Evolutionary conservation across 208 protist genomes (phyloP), one percentile per base, ranked within the genome.

Genomic region (Willaertia magna): DNA sequence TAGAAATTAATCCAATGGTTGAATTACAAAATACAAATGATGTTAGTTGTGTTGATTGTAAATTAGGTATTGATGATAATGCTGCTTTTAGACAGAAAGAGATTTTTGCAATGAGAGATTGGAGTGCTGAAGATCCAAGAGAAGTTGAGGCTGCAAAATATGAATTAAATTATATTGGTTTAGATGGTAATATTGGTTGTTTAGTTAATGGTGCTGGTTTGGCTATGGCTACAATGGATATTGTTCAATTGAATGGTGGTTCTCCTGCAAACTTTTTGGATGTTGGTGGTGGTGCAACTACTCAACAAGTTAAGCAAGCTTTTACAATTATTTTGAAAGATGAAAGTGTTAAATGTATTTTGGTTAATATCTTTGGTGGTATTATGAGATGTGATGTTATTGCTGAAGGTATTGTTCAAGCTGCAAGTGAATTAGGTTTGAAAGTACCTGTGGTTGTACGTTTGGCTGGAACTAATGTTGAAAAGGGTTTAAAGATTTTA

Each of bases 201-300:
- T 91, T 97, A 43, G 98, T 99, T 76, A 99, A 99, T 89, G 98
- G 98, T 88, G 98, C 96, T 42, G 98, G 97, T 87, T 94, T 99
- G 20, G 98, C 98, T 55, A 99, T 99, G 98, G 98, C 98, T 34
- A 99, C 98, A 40, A 99, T 99, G 98, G 98, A 99, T 87, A 96
- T 99, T 90, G 99, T 99, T 88, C 97, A 98, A 86, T 90, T 99
- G 12, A 88, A 98, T 88, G 97, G 98, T 83, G 98, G 97, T 79
- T 93, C 89, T 75, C 98, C 98, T 49, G 98, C 98, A 47, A 99
- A 99, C 96, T 99, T 99, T 92, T 94, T 99, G 43, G 98, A 99
- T 86, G 95, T 99, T 61, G 97, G 98, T 88, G 98, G 98, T 86
- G 94, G 93, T 88, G 95, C 95, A 42, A 92, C 89, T 20, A 92